Evolutionary conservation across 345 rosid species (phyloP), one percentile per base, ranked within the genome.

Genomic region (Mallotus nudiflorus): DNA sequence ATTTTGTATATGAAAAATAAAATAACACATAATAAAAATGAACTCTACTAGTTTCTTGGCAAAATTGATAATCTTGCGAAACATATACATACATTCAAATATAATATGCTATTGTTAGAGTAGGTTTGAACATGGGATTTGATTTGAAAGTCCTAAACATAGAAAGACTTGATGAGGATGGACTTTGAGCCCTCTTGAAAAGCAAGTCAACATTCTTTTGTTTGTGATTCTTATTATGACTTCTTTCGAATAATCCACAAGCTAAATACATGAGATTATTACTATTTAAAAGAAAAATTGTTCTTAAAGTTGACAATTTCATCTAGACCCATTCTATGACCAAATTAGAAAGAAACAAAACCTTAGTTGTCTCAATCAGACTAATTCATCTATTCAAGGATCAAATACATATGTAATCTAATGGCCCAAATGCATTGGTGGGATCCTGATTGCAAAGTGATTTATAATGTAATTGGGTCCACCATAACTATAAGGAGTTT

Each of bases 121-220:
- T 9, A 42, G 1, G 42, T 4, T 39, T 9, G 42, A 39, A 39
- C 42, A 4, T 39, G 42, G 9, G 11, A 42, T 4, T 42, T 42
- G 46, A 3, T 42, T 18, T 49, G 22, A 19, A 50, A 50, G 31
- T 33, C 46, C 64, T 11, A 59, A n/a, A 18, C 64, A n/a, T 35
- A 10, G 64, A 14, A 59, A 35, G 63, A 59, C 27, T 59, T 59
- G 45, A 9, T 59, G 64, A 37, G 64, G 9, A 39, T 8, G 46
- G 35, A 59, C 9, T 52, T 20, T 24, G 6, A 33, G 20, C 64
- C 24, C 1, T 40, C 8, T 59, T 33, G 39, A 59, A 33, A 35
- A 31, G 7, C 4, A 59, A 39, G 64, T 59, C 46, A 59, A 59
- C 64, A 37, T 59, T 59, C 64, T 59, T 39, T 39, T 35, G n/a